Percentiles rank a stretch among this genome's conserved stretches.
Evolutionary conservation across 2,329 filamentous ascomycete species (phyloP).

Genomic region (Aotearoamyces nothofagi): DNA sequence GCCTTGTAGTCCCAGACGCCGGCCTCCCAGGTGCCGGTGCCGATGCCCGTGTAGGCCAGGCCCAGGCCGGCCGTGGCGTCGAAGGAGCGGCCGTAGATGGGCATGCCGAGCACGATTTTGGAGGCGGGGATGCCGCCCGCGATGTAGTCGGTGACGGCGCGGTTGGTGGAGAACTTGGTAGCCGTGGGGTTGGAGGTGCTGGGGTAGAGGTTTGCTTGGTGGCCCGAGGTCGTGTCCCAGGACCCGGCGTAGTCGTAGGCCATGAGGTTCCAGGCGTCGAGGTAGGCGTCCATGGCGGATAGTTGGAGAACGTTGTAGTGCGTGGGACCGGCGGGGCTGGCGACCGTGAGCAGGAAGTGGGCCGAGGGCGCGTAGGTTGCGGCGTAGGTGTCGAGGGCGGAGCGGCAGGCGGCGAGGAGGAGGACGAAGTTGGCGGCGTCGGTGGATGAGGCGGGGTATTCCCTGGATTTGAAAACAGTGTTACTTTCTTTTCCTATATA

Average conservation of each 20-base stretch:
- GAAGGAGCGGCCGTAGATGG: slow-evolving; percentile 66
- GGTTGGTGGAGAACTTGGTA: slow-evolving; percentile 56
- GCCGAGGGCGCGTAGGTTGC: slow-evolving; percentile 27
- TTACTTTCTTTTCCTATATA: no score
- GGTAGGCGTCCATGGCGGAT: slow-evolving; percentile 25
- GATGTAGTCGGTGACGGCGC: slow-evolving; percentile 51
- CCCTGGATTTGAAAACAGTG: no score
- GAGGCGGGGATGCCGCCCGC: slow-evolving; percentile 40
- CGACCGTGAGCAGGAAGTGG: slow-evolving; percentile 38
- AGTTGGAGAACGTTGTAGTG: slow-evolving; percentile 34
- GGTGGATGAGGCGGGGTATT: slow-evolving; percentile 8
- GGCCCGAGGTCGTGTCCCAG: slow-evolving; percentile 48
- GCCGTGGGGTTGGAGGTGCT: slow-evolving; percentile 33
- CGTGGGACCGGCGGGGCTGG: slow-evolving; percentile 30
- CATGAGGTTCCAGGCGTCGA: slow-evolving; percentile 50
- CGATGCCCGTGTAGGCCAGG: slow-evolving; percentile 44
- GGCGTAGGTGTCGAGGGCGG: slow-evolving; percentile 32
- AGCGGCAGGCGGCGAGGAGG: slow-evolving; percentile 15
- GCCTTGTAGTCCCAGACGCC: slow-evolving; percentile 74
- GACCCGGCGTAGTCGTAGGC: slow-evolving; percentile 56
- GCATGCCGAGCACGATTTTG: slow-evolving; percentile 68
- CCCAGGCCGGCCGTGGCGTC: slow-evolving; percentile 51
- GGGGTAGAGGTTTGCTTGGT: slow-evolving; percentile 57
- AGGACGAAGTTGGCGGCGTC: slow-evolving; percentile 18
- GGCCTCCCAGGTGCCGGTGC: slow-evolving; percentile 54